A percentile compares a stretch with the other conserved stretches of the same genome.
phyloP scores from a whole-genome alignment of 2,329 filamentous ascomycete genomes.

The Colletotrichum tanaceti region DNA sequence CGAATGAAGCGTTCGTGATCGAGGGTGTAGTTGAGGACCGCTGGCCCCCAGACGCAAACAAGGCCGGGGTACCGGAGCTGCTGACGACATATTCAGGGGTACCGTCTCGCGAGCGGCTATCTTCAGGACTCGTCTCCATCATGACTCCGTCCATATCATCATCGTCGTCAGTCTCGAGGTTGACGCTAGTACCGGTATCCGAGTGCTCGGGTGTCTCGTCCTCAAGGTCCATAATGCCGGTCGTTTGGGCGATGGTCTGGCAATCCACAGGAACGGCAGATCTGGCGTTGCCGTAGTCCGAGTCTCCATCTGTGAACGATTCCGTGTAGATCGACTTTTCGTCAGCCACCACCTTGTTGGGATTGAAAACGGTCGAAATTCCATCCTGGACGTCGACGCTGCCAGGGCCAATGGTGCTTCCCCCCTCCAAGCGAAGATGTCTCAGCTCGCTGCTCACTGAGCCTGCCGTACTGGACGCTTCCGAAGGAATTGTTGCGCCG shows the following conservation, averaged over 20 bases:
- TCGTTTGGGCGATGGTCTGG: constrained; percentile 44
- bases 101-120: constrained; percentile 27
- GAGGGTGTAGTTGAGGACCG: not conserved
- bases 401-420: constrained; percentile 49
- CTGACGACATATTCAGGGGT: constrained; percentile 16
- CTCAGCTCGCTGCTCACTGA: constrained; percentile 53
- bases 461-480: constrained; percentile 49
- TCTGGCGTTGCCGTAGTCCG: constrained; percentile 51
- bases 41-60: not conserved
- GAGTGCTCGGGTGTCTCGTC: constrained; percentile 28
- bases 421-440: constrained; percentile 49
- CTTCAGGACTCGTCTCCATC: constrained; percentile 32
- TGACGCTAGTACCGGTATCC: constrained; percentile 12
- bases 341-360: constrained; percentile 49
- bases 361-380: constrained; percentile 51
- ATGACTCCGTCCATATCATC: constrained; percentile 27
- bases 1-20: not conserved
- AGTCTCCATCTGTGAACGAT: constrained; percentile 48
- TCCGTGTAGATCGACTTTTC: constrained; percentile 51
- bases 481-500: constrained; percentile 53
- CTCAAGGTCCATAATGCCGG: constrained; percentile 23
- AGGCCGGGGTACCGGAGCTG: not conserved
- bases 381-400: constrained; percentile 55
- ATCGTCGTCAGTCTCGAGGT: constrained; percentile 14
- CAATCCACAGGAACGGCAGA: constrained; percentile 49